Conservation (phyloP, 2,329 filamentous ascomycete genomes). For the Bipolaris sorokiniana region DNA sequence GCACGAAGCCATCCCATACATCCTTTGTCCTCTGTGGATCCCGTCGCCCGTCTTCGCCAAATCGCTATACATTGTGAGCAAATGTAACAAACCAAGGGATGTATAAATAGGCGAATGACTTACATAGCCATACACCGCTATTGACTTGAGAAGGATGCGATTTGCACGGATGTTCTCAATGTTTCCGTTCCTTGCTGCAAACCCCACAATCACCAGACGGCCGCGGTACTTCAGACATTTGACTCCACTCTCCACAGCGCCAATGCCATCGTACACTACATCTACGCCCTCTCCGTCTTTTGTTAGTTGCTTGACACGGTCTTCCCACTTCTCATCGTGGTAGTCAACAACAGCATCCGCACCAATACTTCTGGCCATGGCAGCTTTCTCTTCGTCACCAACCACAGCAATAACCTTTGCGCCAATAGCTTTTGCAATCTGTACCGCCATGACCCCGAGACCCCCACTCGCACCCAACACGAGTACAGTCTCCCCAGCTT, state of each 20-base stretch:
- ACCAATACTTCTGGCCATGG: slow-evolving; percentile 50
- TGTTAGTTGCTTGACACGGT: slow-evolving; percentile 58
- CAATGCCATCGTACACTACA: slow-evolving; percentile 65
- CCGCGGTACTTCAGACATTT: slow-evolving; percentile 62
- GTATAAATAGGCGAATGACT: slow-evolving; percentile 2
- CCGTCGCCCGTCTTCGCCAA: slow-evolving; percentile 62
- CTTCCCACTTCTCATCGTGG: slow-evolving; percentile 55
- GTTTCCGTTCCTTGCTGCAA: slow-evolving; percentile 60
- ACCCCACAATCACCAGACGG: slow-evolving; percentile 63
- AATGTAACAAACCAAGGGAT: not conserved
- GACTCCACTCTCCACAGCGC: slow-evolving; percentile 61
- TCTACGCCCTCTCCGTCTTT: slow-evolving; percentile 59
- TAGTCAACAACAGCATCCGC: slow-evolving; percentile 55
- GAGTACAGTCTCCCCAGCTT: slow-evolving; percentile 58
- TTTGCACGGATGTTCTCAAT: slow-evolving; percentile 54
- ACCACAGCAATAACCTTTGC: slow-evolving; percentile 62
- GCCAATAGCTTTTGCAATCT: slow-evolving; percentile 61
- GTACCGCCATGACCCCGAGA: slow-evolving; percentile 62
- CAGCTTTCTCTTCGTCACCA: slow-evolving; percentile 55
- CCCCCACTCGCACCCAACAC: slow-evolving; percentile 63
- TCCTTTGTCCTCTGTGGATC: slow-evolving; percentile 55
- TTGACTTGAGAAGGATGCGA: slow-evolving; percentile 31
- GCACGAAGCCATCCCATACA: slow-evolving; percentile 60
- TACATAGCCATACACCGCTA: slow-evolving; percentile 35
- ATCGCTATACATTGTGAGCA: slow-evolving; percentile 51